phyloP scores from a whole-genome alignment of 192 early-diverging fungal genomes.

The Lobosporangium transversale region DNA sequence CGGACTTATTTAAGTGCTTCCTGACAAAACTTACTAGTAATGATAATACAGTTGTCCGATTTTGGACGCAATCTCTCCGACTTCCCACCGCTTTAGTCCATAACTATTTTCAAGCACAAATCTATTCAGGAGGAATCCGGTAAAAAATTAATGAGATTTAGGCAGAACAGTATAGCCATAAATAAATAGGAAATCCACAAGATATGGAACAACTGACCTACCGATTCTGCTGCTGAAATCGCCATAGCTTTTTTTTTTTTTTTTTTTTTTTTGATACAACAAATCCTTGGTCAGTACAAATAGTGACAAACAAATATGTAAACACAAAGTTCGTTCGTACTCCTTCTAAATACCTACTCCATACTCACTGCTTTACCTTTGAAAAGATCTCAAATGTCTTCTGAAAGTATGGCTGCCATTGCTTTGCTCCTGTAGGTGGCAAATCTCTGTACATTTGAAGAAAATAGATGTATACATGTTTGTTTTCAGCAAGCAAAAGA shows the following conservation, averaged over 20 bases:
- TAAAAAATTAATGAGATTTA: neutral
- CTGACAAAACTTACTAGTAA: constrained; percentile 76
- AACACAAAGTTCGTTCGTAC: too few species aligned
- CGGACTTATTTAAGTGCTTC: too few species aligned
- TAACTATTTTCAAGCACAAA: constrained; percentile 89
- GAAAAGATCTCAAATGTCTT: constrained; percentile 98
- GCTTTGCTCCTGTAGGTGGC: constrained; percentile 82
- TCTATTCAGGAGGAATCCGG: constrained; percentile 46
- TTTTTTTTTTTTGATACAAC: too few species aligned
- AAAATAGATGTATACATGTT: neutral
- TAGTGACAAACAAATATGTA: too few species aligned
- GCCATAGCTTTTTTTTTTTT: too few species aligned
- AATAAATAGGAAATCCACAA: neutral
- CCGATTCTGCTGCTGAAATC: constrained; percentile 94
- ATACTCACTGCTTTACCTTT: constrained; percentile 63
- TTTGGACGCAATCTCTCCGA: constrained; percentile 98
- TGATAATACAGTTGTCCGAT: constrained; percentile 93
- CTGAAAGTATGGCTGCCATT: constrained; percentile 88
- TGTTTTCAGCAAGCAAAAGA: neutral
- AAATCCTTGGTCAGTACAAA: too few species aligned
- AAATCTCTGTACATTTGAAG: constrained; percentile 69
- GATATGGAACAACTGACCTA: too few species aligned
- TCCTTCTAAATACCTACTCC: too few species aligned
- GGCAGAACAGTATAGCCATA: neutral
- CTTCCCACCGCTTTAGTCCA: constrained; percentile 96